Evolutionary conservation across 306 rosid genomes (phyloP), one percentile per base, ranked within the genome.

Genomic region (Vicia faba): DNA sequence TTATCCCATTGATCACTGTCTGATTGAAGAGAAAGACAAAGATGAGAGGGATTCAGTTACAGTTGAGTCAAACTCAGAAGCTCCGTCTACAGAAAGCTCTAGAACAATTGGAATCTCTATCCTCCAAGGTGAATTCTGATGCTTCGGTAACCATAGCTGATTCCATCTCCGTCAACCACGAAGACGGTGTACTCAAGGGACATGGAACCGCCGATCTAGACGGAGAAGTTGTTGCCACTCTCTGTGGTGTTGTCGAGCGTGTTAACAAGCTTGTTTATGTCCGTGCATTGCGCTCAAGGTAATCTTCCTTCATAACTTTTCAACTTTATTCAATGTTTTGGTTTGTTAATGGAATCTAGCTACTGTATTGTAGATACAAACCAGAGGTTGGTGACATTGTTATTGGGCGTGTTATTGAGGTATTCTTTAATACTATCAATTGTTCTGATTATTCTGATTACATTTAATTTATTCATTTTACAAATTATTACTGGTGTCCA

Each of bases 311-410:
- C 66, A 19, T 3, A 4, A 20, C 16, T 39, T 5, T 5, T 62
- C 4, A 5, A 20, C 10, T 3, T 55, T 3, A 56, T 64, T 57
- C 12, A 38, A 1, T 64, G 10, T 25, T 70, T 26, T 70, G 12
- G 40, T 57, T 68, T 51, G 14, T 11, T 51, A 14, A 62, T 69
- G 23, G 64, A 48, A 40, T 67, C n/a, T 13, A 9, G 15, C 45
- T 33, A 12, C 2, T 26, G 3, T 56, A 46, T 75, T 5, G 14
- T 70, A 88, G 97, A 83, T 93, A 89, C 77, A 93, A 93, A 74
- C 97, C 98, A 0, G 98, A 93, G 78, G 96, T 88, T 69, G 98
- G 97, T 43, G 99, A 93, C 79, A 88, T 90, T 18, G 65, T 90
- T 41, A 81, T 89, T 10, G 95, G 99, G 8, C 97, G 97, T 72